Evolutionary conservation across 2,329 filamentous ascomycete species (phyloP).

Genomic region (Talaromyces rugulosus): DNA sequence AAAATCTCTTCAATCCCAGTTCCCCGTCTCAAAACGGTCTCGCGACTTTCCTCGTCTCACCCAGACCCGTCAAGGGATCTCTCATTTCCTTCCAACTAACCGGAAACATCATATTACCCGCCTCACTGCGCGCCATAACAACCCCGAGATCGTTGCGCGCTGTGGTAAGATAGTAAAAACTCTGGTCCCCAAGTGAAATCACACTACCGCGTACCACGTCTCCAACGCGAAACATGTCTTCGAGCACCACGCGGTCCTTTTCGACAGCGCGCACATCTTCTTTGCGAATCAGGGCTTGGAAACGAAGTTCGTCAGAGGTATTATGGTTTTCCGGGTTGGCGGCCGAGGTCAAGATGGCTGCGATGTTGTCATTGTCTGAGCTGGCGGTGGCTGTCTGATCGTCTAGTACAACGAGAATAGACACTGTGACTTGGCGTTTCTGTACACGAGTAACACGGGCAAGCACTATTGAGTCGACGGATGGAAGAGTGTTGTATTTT

Average conservation of each 20-base stretch:
- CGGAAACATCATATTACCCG: constrained; percentile 85
- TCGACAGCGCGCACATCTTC: constrained; percentile 94
- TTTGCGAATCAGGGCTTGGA: constrained; percentile 77
- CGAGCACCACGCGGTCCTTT: constrained; percentile 89
- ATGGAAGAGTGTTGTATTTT: constrained; percentile 71
- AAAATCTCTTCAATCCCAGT: background rate
- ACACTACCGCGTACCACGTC: constrained; percentile 87
- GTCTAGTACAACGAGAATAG: constrained; percentile 73
- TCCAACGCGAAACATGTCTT: constrained; percentile 86
- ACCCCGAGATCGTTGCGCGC: constrained; percentile 89
- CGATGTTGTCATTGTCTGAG: constrained; percentile 33
- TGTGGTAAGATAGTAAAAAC: constrained; percentile 92
- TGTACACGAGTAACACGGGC: constrained; percentile 81
- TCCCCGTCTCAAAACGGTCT: constrained; percentile 67
- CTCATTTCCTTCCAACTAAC: constrained; percentile 93
- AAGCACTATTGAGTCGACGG: constrained; percentile 75
- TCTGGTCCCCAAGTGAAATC: constrained; percentile 87
- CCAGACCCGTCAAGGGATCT: constrained; percentile 71
- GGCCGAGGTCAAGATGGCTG: constrained; percentile 33
- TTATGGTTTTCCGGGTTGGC: constrained; percentile 38
- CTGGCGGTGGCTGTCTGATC: constrained; percentile 9
- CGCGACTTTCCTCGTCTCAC: constrained; percentile 85
- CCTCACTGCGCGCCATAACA: constrained; percentile 85
- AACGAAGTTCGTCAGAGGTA: constrained; percentile 60
- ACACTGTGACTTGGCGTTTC: constrained; percentile 77